Evolutionary conservation across 164 flowering plant genomes (phyloP).

Genomic region (Umbilicus rupestris): DNA sequence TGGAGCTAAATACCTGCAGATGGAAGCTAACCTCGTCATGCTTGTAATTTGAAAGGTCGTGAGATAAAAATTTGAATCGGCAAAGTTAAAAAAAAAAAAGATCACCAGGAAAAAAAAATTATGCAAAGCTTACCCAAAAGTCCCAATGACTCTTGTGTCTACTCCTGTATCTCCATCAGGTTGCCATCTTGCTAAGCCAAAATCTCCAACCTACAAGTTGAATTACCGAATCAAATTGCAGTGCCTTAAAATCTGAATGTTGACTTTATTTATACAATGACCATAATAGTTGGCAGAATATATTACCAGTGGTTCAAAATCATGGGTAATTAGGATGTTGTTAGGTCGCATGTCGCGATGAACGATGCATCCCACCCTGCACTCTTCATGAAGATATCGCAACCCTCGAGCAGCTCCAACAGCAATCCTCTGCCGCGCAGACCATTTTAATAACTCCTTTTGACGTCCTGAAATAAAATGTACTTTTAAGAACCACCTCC

Average conservation of each 20-base stretch:
- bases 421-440: constrained; percentile 50
- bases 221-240: constrained; percentile 2
- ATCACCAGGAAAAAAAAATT: too few species aligned
- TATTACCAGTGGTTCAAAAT: constrained; percentile 52
- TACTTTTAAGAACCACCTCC: too few species aligned
- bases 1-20: constrained; percentile 96
- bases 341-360: constrained; percentile 73
- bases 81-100: too few species aligned
- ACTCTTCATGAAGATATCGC: constrained; percentile 65
- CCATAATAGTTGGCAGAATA: neutral
- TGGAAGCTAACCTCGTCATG: too few species aligned
- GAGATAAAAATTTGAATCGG: too few species aligned
- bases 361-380: constrained; percentile 69
- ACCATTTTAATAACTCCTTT: constrained; percentile 38
- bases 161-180: constrained; percentile 81
- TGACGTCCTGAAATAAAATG: constrained; percentile 41
- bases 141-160: constrained; percentile 90
- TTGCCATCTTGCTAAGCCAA: constrained; percentile 96
- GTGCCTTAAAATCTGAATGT: too few species aligned
- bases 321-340: constrained; percentile 62
- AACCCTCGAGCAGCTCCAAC: constrained; percentile 64
- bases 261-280: too few species aligned
- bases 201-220: constrained; percentile 88
- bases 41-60: too few species aligned
- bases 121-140: too few species aligned